Conservation (phyloP, 2,329 filamentous ascomycete species). For the Beauveria caledonica region DNA sequence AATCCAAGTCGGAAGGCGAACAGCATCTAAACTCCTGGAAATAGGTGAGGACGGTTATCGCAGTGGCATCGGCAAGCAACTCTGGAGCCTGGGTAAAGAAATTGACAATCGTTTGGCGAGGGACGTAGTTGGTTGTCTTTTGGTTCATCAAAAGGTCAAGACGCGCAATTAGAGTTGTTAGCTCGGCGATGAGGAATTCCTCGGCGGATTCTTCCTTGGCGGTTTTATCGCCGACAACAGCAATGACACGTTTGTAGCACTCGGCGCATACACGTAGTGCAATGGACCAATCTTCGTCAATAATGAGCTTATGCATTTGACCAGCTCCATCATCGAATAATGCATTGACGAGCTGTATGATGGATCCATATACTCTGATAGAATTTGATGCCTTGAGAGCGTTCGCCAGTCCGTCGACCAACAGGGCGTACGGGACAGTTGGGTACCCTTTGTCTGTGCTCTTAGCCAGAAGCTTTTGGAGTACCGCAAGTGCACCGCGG, state of each 20-base stretch:
- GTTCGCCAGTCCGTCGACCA: constrained; percentile 49
- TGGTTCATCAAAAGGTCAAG: constrained; percentile 40
- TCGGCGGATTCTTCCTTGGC: constrained; percentile 25
- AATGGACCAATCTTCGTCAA: constrained; percentile 58
- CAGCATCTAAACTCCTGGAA: constrained; percentile 62
- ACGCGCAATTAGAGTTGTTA: constrained; percentile 36
- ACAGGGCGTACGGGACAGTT: constrained; percentile 46
- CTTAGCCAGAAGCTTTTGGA: constrained; percentile 55
- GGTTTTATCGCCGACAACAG: constrained; percentile 16
- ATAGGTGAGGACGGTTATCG: constrained; percentile 56
- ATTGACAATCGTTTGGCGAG: constrained; percentile 56
- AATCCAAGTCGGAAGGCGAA: constrained; percentile 60
- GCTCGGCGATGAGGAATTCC: constrained; percentile 32
- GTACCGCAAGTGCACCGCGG: constrained; percentile 53
- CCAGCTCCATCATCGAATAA: constrained; percentile 46
- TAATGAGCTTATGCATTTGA: constrained; percentile 45
- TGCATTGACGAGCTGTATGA: constrained; percentile 46
- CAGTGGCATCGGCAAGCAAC: constrained; percentile 56
- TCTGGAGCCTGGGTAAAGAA: constrained; percentile 57
- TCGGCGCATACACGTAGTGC: constrained; percentile 51
- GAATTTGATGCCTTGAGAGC: constrained; percentile 38
- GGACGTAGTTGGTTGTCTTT: constrained; percentile 47
- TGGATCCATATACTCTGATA: constrained; percentile 36
- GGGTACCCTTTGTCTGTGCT: constrained; percentile 53
- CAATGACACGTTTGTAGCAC: constrained; percentile 34